Conservation (phyloP, 2,329 filamentous ascomycete genomes). For the Fusarium denticulatum region DNA sequence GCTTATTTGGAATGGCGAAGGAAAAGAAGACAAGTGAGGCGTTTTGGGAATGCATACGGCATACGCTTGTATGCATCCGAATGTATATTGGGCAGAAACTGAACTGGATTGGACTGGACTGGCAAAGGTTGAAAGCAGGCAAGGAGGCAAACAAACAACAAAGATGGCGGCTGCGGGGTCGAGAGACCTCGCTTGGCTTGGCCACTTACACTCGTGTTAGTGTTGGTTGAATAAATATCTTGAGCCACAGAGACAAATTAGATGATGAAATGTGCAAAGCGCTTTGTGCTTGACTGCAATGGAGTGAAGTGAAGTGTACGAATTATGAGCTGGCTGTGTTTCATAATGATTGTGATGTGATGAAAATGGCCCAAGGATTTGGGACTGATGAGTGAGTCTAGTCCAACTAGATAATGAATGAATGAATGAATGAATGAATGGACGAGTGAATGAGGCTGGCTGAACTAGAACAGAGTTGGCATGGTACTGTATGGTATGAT, state of each 20-base stretch:
- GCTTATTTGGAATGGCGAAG: constrained; percentile 37
- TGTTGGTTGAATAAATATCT: constrained; percentile 38
- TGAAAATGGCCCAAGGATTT: constrained; percentile 12
- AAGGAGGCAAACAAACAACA: constrained; percentile 19
- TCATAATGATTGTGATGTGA: constrained; percentile 11
- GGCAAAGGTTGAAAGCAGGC: constrained; percentile 25
- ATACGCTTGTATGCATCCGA: constrained; percentile 26
- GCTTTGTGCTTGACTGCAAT: neutral
- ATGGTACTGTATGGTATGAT: constrained; percentile 9
- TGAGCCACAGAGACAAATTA: constrained; percentile 35
- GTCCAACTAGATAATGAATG: neutral
- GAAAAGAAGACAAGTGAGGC: constrained; percentile 40
- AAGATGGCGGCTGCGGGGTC: constrained; percentile 33
- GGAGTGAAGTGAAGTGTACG: neutral
- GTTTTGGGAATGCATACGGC: constrained; percentile 36
- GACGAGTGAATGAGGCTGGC: constrained; percentile 17
- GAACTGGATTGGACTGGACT: constrained; percentile 7
- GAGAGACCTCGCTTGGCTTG: constrained; percentile 17
- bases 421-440: neutral
- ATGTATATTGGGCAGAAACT: constrained; percentile 9
- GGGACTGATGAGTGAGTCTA: constrained; percentile 1
- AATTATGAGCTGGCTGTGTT: constrained; percentile 1
- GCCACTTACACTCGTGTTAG: constrained; percentile 10
- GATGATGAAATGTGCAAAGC: constrained; percentile 22
- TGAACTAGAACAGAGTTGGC: constrained; percentile 8